Conservation (phyloP, 75 land plant genomes). For the Sequoiadendron giganteum region DNA sequence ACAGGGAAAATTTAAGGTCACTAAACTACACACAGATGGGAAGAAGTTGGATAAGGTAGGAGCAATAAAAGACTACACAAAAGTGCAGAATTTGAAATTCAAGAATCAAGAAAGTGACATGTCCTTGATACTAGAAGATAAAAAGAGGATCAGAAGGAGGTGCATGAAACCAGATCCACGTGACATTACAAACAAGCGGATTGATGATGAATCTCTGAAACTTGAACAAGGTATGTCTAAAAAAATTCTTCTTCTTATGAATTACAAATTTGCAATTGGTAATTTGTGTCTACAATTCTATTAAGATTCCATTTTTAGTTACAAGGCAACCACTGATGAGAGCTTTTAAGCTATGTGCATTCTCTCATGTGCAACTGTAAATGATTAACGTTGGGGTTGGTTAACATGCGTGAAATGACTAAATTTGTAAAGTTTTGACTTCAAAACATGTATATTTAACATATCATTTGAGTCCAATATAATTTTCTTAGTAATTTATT, state of each 20-base stretch:
- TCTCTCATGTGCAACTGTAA: not conserved
- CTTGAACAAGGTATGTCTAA: conserved; percentile 17
- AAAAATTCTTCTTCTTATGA: not conserved
- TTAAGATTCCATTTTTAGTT: not conserved
- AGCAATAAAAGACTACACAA: not conserved
- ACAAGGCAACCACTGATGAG: not conserved
- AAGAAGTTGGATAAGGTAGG: not conserved
- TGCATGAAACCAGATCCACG: conserved; percentile 52
- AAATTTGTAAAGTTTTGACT: not conserved
- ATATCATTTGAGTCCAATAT: not conserved
- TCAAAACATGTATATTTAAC: not conserved
- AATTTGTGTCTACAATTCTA: not conserved
- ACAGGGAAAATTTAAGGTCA: not conserved
- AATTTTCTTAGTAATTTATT: not conserved
- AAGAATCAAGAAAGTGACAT: not conserved
- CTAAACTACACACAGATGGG: not conserved
- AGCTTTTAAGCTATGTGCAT: conserved; percentile 8
- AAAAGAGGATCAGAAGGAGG: conserved; percentile 35
- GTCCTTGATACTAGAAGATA: not conserved
- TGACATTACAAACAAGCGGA: conserved; percentile 73
- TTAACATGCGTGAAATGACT: not conserved
- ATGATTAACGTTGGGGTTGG: not conserved
- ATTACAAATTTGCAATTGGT: not conserved
- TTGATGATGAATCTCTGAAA: conserved; percentile 38
- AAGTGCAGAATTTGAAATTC: not conserved